phyloP scores from a whole-genome alignment of 805 yeast genomes.

The Saturnispora sanitii region DNA sequence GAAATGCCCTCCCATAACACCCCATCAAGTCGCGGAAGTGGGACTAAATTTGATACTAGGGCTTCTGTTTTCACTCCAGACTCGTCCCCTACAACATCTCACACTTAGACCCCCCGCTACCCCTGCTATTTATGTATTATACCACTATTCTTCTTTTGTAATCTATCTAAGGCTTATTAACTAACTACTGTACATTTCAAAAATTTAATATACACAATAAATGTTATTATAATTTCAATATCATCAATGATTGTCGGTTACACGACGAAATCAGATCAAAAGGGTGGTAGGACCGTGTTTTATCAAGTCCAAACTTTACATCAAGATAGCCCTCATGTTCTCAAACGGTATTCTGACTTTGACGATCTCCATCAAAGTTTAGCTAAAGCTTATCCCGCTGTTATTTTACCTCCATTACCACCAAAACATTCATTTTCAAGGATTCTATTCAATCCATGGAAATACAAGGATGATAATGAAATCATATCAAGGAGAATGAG shows the following conservation, averaged over 20 bases:
- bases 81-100: constrained; percentile 4
- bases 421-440: constrained; percentile 53
- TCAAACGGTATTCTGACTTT: constrained; percentile 87
- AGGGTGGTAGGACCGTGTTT: constrained; percentile 24
- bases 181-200: not conserved
- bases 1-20: not conserved
- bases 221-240: not conserved
- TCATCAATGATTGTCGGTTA: constrained; percentile 12
- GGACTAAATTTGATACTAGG: constrained; percentile 4
- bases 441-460: constrained; percentile 24
- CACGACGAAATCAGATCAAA: constrained; percentile 20
- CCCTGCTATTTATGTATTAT: not conserved
- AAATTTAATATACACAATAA: no score
- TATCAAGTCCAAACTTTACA: constrained; percentile 18
- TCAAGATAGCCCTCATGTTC: constrained; percentile 22
- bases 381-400: constrained; percentile 65
- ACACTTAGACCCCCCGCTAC: not conserved
- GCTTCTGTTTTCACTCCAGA: constrained; percentile 8
- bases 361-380: constrained; percentile 68
- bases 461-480: constrained; percentile 23
- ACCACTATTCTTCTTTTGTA: not conserved
- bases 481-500: constrained; percentile 41
- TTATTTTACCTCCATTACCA: constrained; percentile 95
- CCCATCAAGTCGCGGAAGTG: not conserved
- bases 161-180: not conserved